phyloP scores from a whole-genome alignment of 139 green algal genomes.

The Asterochloris sp. region DNA sequence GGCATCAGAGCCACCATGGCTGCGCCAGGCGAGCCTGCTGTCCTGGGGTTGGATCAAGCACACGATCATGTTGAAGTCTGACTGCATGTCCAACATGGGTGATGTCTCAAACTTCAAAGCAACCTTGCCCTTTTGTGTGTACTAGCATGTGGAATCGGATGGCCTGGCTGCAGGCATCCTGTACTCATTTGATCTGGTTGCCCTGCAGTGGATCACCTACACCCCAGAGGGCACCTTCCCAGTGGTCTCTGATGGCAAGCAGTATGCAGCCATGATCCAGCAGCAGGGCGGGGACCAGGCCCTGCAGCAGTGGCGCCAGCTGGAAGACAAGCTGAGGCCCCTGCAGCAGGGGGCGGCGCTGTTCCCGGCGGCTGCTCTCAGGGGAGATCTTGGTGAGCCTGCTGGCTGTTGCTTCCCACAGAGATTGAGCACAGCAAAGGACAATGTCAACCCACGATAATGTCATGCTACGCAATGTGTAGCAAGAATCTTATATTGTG shows the following conservation, averaged over 20 bases:
- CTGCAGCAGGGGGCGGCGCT: constrained; percentile 55
- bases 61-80: no score
- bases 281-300: constrained; percentile 41
- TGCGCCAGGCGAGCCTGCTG: no score
- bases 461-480: no score
- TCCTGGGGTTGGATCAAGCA: no score
- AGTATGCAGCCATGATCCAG: constrained; percentile 54
- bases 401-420: no score
- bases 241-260: constrained; percentile 45
- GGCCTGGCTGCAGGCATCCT: background rate
- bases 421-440: no score
- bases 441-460: no score
- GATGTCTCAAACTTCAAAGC: background rate
- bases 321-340: constrained; percentile 59
- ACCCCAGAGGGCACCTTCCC: constrained; percentile 59
- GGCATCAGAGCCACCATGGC: no score
- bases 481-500: no score
- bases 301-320: constrained; percentile 47
- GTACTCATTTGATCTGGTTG: background rate
- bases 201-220: constrained; percentile 76
- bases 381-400: constrained; percentile 37
- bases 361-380: constrained; percentile 69
- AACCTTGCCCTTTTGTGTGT: background rate
- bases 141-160: background rate
- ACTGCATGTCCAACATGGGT: no score